phyloP scores from a whole-genome alignment of 352 stramenopile species.

The Phytopythium vexans region DNA sequence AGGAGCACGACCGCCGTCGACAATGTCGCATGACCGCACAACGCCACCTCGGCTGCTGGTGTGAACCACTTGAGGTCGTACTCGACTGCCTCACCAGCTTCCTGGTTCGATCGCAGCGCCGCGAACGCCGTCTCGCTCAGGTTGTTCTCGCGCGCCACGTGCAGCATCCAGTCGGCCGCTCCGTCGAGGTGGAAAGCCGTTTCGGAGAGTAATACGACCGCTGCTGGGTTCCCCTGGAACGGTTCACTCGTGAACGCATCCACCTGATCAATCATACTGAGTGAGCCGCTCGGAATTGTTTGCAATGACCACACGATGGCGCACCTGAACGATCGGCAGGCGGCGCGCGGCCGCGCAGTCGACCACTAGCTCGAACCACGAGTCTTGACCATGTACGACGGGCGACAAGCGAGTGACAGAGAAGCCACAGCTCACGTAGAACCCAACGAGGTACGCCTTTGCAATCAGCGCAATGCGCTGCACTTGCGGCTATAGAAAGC shows the following conservation, averaged over 20 bases:
- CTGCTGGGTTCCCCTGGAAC: constrained; percentile 90
- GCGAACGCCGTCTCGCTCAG: constrained; percentile 91
- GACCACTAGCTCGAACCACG: constrained; percentile 79
- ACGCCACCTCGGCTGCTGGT: constrained; percentile 64
- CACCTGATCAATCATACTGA: too few species aligned
- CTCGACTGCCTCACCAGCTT: constrained; percentile 12
- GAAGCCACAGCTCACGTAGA: constrained; percentile 88
- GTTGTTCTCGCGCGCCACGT: constrained; percentile 90
- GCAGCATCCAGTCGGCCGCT: constrained; percentile 50
- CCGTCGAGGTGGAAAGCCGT: constrained; percentile 23
- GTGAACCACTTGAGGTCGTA: constrained; percentile 70
- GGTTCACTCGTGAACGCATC: constrained; percentile 61
- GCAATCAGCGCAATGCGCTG: constrained; percentile 75
- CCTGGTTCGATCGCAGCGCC: constrained; percentile 16
- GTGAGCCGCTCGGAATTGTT: too few species aligned
- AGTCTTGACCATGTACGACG: constrained; percentile 79
- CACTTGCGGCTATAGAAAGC: constrained; percentile 58
- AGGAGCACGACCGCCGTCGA: constrained; percentile 80
- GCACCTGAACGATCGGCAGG: constrained; percentile 45
- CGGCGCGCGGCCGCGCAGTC: constrained; percentile 35
- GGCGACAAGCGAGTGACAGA: constrained; percentile 52
- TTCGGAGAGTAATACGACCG: constrained; percentile 69
- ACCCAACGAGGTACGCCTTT: constrained; percentile 78
- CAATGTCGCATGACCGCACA: constrained; percentile 93
- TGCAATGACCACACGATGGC: too few species aligned